phyloP scores from a whole-genome alignment of 495 filamentous ascomycete genomes.

The Astrothelium subdiscretum region DNA sequence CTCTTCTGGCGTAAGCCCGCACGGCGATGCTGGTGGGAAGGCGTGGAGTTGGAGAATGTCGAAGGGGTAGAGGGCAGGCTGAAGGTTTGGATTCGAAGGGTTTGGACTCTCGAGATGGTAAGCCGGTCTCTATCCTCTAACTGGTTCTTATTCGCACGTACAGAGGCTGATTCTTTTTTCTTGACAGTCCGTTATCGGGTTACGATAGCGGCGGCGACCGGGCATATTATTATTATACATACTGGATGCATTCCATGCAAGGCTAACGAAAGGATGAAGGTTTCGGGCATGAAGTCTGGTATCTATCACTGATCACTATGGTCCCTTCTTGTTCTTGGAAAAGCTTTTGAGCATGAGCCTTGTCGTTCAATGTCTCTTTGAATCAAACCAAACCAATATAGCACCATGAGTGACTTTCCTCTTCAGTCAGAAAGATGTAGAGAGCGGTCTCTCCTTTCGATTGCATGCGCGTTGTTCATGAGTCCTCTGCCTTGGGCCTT shows the following conservation, averaged over 20 bases:
- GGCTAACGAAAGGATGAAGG: not conserved
- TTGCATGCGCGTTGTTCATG: not conserved
- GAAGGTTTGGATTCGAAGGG: conserved; percentile 94
- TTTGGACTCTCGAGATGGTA: conserved; percentile 99
- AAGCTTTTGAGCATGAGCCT: not conserved
- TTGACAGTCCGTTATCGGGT: conserved; percentile 27
- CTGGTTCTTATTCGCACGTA: not conserved
- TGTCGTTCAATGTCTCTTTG: no score
- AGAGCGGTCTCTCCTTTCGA: not conserved
- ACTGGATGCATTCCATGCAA: not conserved
- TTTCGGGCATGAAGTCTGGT: not conserved
- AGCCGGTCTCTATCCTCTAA: conserved; percentile 13
- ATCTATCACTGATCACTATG: no score
- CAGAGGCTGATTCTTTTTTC: not conserved
- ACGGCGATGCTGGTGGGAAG: conserved; percentile 97
- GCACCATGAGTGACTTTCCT: not conserved
- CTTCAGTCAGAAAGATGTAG: not conserved
- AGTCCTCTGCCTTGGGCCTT: not conserved
- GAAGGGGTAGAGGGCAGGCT: conserved; percentile 85
- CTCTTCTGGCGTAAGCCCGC: conserved; percentile 98
- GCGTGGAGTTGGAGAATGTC: conserved; percentile 79
- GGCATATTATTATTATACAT: not conserved
- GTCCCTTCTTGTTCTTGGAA: not conserved
- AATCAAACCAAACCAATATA: no score
- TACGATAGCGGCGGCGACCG: conserved; percentile 19